Evolutionary conservation across 768 basidiomycete genomes (phyloP), one percentile per base, ranked within the genome.

Genomic region (Psilocybe sp.): DNA sequence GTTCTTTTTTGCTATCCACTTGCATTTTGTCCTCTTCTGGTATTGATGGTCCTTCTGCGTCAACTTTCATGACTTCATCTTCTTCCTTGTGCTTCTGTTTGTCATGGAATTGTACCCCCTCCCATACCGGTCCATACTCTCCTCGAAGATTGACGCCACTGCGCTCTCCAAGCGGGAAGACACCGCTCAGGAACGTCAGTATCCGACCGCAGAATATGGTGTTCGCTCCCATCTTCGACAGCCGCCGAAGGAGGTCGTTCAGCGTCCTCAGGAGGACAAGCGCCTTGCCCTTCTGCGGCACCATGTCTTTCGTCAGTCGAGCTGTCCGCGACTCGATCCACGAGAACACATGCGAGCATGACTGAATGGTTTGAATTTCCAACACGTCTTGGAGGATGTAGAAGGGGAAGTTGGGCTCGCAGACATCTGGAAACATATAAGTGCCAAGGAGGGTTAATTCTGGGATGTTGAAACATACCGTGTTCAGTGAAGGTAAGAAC

Each of bases 81-180:
- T 61, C 60, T 14, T 61, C 59, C 64, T 65, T 68, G 46, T 64
- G 59, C 34, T 64, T 70, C 6, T 64, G 60, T 46, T 66, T 72
- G 51, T 60, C 64, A 32, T 64, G 54, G 43, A 74, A 72, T 46
- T 71, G 72, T 14, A 84, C 81, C 12, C 83, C 80, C 51, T 90
- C 85, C 89, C 89, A 90, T 18, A 74, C 70, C 9, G 89, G 83
- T 0, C 91, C 84, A 64, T 87, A 92, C 68, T 95, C 89, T 50
- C 93, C 93, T 31, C 93, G 75, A 54, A 96, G 68, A 66, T 97
- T 97, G 32, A 96, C 93, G 31, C 93, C 92, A 64, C 91, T 93
- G 44, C 92, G 73, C 65, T 96, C 93, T 2, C 89, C 89, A 8
- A 97, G 67, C 5, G 91, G 89, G 63, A 93, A 96, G 1, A 92